These are phyloP conservation scores for Halenospora varia DNA, from an alignment of 495 filamentous ascomycete genomes.

Conservation along the genomic window DNA sequence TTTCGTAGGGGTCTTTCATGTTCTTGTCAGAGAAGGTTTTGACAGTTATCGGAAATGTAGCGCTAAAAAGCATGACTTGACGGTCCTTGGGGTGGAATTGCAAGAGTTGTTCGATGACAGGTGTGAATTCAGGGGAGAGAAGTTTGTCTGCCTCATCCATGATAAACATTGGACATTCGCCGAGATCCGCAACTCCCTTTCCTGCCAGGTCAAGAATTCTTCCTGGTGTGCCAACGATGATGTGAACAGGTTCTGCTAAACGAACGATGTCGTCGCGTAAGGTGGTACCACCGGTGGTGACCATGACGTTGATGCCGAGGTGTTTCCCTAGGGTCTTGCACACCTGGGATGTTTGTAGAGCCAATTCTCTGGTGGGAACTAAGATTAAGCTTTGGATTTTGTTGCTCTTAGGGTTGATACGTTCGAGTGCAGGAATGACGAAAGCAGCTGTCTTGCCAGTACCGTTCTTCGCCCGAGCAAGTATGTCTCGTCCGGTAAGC, in stretches of 20 bases:
- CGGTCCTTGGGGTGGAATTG: slow-evolving; percentile 92
- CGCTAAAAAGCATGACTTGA: slow-evolving; percentile 98
- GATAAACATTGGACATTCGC: slow-evolving; percentile 93
- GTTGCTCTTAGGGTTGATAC: slow-evolving; percentile 90
- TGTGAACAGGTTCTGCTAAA: slow-evolving; percentile 88
- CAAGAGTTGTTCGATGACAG: slow-evolving; percentile 91
- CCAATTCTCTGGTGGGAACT: slow-evolving; percentile 93
- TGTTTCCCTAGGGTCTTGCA: slow-evolving; percentile 98
- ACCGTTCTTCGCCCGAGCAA: slow-evolving; percentile 96
- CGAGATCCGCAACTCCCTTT: slow-evolving; percentile 93
- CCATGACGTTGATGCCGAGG: slow-evolving; percentile 97
- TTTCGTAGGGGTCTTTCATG: slow-evolving; percentile 93
- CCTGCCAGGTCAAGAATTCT: slow-evolving; percentile 92
- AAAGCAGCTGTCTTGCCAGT: slow-evolving; percentile 98
- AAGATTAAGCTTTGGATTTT: slow-evolving; percentile 96
- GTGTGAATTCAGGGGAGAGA: slow-evolving; percentile 92
- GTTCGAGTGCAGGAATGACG: slow-evolving; percentile 90
- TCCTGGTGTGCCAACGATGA: slow-evolving; percentile 95
- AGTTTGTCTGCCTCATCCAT: slow-evolving; percentile 99
- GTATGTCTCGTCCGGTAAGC: slow-evolving; percentile 88
- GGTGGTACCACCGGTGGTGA: slow-evolving; percentile 91
- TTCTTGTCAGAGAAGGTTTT: slow-evolving; percentile 98
- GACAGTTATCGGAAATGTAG: slow-evolving; percentile 92
- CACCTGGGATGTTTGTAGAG: slow-evolving; percentile 98
- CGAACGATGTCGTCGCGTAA: slow-evolving; percentile 97